phyloP scores from a whole-genome alignment of 371 early-diverging fungal species.

The Rhizomucor pusillus region DNA sequence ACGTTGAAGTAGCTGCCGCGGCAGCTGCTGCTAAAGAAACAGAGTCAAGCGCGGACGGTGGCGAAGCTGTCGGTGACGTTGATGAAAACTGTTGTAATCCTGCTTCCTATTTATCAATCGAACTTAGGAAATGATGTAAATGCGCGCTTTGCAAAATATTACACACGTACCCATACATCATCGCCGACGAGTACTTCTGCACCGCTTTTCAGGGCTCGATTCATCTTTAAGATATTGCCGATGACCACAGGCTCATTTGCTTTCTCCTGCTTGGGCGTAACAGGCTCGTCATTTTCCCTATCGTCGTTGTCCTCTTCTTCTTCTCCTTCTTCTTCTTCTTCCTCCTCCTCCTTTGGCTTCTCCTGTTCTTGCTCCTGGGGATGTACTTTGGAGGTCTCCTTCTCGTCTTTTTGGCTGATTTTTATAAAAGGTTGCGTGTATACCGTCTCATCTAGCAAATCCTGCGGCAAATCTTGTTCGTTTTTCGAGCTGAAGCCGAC shows the following conservation, averaged over 20 bases:
- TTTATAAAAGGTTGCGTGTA: conserved; percentile 18
- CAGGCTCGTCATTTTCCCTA: too few relatives aligned
- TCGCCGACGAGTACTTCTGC: conserved; percentile 50
- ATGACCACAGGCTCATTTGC: conserved; percentile 15
- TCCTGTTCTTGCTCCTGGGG: neutral
- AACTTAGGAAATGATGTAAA: neutral
- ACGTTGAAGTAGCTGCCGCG: neutral
- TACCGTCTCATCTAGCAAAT: conserved; percentile 31
- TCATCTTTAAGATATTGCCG: conserved; percentile 41
- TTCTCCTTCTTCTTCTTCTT: too few relatives aligned
- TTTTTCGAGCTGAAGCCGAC: conserved; percentile 33
- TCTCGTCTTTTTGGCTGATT: neutral
- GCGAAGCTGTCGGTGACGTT: conserved; percentile 8
- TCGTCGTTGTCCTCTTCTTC: too few relatives aligned
- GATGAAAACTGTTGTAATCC: conserved; percentile 22
- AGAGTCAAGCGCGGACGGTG: conserved; percentile 8
- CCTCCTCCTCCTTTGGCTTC: too few relatives aligned
- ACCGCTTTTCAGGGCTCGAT: conserved; percentile 50
- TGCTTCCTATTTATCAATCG: conserved; percentile 18
- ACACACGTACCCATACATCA: conserved; percentile 44
- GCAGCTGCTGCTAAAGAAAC: conserved; percentile 5
- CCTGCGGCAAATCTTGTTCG: conserved; percentile 13
- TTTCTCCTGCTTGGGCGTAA: neutral
- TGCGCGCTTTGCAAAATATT: neutral
- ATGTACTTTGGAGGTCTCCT: neutral